Evolutionary conservation across 2,329 filamentous ascomycete species (phyloP), one percentile per base, ranked within the genome.

Genomic region (Diaporthe humulicola): DNA sequence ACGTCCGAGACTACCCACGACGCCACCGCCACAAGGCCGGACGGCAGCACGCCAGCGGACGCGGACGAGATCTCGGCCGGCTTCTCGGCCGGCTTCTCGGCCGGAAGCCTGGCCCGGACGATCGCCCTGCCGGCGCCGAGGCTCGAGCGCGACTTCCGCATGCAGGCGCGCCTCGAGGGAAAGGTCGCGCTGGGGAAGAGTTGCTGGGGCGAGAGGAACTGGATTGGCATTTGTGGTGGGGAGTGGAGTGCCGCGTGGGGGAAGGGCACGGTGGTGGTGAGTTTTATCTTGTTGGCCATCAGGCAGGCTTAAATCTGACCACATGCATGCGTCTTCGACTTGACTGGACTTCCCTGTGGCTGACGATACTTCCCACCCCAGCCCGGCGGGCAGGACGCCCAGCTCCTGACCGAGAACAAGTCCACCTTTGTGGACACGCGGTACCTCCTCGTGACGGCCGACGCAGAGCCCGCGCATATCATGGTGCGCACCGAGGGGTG

Each of bases 401-500:
- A 77, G 67, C 74, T 77, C 52, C 66, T 77, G 17, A 74, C 69
- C 4, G 76, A 72, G 8, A 74, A 64, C 71, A 75, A 74, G 33
- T 72, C 74, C 28, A 77, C 77, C 22, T 74, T 76, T 30, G 74
- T 76, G 30, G 77, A 77, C 73, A 77, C 77, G 57, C 74, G 73
- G 9, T 77, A 77, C 45, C 74, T 77, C 28, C 72, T 77, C 36
- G 69, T 45, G 40, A 77, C 76, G 17, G 72, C 61, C 2, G 76
- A 77, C 22, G 60, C 67, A 9, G 58, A 67, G 45, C 75, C 76
- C n/a, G 77, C 77, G 22, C 73, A 77, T 61, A 77, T 77, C 74
- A 77, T 77, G 76, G 77, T 77, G 38, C 72, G 73, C 36, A 77
- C 77, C 12, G 72, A 76, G 42, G 77, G 76, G 8, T 77, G 77